Evolutionary conservation across 2,329 filamentous ascomycete species (phyloP).

Genomic region (Arachnopeziza araneosa): DNA sequence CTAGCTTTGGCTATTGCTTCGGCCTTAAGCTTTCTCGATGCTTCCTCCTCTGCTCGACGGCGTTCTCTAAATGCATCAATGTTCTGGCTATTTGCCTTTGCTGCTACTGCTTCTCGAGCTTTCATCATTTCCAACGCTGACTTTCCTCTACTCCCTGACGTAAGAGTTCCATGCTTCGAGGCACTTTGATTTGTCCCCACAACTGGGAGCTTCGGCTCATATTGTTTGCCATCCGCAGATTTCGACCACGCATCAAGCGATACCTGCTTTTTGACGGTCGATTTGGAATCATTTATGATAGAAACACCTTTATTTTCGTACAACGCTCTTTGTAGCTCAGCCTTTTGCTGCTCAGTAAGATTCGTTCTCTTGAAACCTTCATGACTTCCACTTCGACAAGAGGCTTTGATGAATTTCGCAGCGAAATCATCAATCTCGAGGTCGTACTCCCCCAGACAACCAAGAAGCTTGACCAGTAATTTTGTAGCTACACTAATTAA

Average conservation of each 20-base stretch:
- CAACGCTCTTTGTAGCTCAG: conserved; percentile 65
- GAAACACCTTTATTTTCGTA: conserved; percentile 52
- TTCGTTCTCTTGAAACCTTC: conserved; percentile 66
- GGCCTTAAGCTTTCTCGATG: conserved; percentile 60
- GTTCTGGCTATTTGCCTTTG: not conserved
- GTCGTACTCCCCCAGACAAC: conserved; percentile 69
- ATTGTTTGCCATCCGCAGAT: conserved; percentile 36
- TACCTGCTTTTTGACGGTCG: conserved; percentile 48
- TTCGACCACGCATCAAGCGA: conserved; percentile 59
- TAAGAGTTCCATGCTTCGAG: conserved; percentile 7
- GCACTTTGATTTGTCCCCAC: conserved; percentile 5
- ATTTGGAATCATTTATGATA: conserved; percentile 43
- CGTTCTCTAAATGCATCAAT: conserved; percentile 41
- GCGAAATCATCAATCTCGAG: conserved; percentile 62
- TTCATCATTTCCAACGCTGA: conserved; percentile 23
- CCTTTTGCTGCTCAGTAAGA: conserved; percentile 74
- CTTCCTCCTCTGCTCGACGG: conserved; percentile 68
- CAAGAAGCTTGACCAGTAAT: conserved; percentile 78
- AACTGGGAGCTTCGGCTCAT: conserved; percentile 24
- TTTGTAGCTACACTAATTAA: conserved; percentile 77
- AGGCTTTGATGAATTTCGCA: conserved; percentile 57
- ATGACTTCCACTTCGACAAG: conserved; percentile 51
- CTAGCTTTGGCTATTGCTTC: conserved; percentile 66
- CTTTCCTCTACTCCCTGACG: not conserved
- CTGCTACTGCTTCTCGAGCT: conserved; percentile 8